Percentiles rank a stretch among this genome's conserved stretches.
Evolutionary conservation across 805 yeast species (phyloP).

Genomic region (Wickerhamomyces pijperi): DNA sequence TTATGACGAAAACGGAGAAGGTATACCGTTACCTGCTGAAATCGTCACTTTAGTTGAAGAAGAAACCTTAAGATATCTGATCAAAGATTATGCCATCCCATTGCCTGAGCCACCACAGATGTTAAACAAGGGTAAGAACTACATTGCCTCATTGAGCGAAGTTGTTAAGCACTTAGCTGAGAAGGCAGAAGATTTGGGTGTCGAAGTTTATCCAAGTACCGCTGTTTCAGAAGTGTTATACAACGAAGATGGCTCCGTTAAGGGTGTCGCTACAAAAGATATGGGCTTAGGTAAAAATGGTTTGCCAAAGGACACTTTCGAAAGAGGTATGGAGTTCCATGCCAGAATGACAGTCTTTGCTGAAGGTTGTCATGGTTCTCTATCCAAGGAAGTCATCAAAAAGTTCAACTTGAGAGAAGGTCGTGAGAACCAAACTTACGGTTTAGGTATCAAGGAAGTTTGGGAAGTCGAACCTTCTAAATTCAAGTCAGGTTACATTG

Average conservation of each 20-base stretch:
- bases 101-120: slow-evolving; percentile 92
- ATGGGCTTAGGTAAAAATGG: slow-evolving; percentile 76
- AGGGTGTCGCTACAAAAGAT: slow-evolving; percentile 91
- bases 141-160: slow-evolving; percentile 72
- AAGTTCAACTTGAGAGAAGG: slow-evolving; percentile 58
- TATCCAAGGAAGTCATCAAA: slow-evolving; percentile 65
- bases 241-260: slow-evolving; percentile 48
- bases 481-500: slow-evolving; percentile 69
- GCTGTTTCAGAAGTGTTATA: slow-evolving; percentile 73
- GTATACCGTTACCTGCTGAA: slow-evolving; percentile 71
- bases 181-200: slow-evolving; percentile 87
- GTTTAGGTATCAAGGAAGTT: slow-evolving; percentile 90
- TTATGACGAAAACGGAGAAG: slow-evolving; percentile 37
- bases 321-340: slow-evolving; percentile 94
- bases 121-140: slow-evolving; percentile 71
- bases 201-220: slow-evolving; percentile 86
- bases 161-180: slow-evolving; percentile 77
- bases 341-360: slow-evolving; percentile 84
- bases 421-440: slow-evolving; percentile 77
- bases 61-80: slow-evolving; percentile 65
- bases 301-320: slow-evolving; percentile 70
- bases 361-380: slow-evolving; percentile 98
- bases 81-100: slow-evolving; percentile 49
- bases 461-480: slow-evolving; percentile 89
- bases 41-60: slow-evolving; percentile 61